Evolutionary conservation across 352 stramenopile species (phyloP).

Genomic region (Phytophthora cactorum): DNA sequence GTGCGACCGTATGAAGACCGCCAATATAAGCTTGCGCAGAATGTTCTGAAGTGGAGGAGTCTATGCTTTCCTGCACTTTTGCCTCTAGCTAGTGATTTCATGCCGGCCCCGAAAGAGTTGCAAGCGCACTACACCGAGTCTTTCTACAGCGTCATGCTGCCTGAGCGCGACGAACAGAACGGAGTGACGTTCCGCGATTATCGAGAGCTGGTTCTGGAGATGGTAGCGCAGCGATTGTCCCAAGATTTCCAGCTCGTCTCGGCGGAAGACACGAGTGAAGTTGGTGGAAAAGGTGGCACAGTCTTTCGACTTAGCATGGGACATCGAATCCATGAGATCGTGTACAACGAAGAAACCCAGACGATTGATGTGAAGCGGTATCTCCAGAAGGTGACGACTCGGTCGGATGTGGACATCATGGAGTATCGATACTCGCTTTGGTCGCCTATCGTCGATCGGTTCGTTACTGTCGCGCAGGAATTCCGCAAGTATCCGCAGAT

Average conservation of each 20-base stretch:
- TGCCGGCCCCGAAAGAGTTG: slow-evolving; percentile 80
- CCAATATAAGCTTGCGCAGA: slow-evolving; percentile 71
- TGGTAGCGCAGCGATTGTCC: slow-evolving; percentile 84
- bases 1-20: slow-evolving; percentile 77
- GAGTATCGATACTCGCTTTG: slow-evolving; percentile 87
- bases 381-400: slow-evolving; percentile 66
- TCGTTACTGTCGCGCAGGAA: slow-evolving; percentile 71
- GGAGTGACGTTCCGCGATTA: slow-evolving; percentile 75
- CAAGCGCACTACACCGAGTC: slow-evolving; percentile 84
- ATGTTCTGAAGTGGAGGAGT: slow-evolving; percentile 97
- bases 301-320: slow-evolving; percentile 87
- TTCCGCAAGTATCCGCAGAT: slow-evolving; percentile 85
- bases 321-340: slow-evolving; percentile 88
- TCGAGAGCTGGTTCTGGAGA: slow-evolving; percentile 83
- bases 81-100: slow-evolving; percentile 92
- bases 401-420: slow-evolving; percentile 79
- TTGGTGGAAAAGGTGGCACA: slow-evolving; percentile 32
- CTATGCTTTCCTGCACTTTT: slow-evolving; percentile 96
- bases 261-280: slow-evolving; percentile 46
- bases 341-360: slow-evolving; percentile 86
- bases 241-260: slow-evolving; percentile 91
- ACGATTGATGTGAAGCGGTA: slow-evolving; percentile 90
- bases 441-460: slow-evolving; percentile 68
- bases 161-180: slow-evolving; percentile 70
- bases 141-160: slow-evolving; percentile 88